Percentiles rank a stretch among this genome's conserved stretches.
phyloP scores from a whole-genome alignment of 257 asterid species.

The Penstemon davidsonii region DNA sequence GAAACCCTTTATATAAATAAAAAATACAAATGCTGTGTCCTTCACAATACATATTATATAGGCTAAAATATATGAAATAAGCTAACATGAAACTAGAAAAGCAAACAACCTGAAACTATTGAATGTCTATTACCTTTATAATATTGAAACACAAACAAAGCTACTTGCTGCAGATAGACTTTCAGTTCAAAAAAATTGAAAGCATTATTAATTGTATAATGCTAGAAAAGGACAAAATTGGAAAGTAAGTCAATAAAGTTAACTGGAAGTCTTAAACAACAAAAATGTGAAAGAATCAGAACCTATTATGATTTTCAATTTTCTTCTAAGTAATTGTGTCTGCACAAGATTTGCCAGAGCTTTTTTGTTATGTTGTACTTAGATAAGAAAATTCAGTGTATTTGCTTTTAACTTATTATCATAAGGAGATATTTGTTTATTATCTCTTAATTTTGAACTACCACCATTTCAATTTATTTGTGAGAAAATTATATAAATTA shows the following conservation, averaged over 20 bases:
- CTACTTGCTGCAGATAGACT: conserved; percentile 10
- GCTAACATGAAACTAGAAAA: conserved; percentile 31
- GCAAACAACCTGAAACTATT: conserved; percentile 28
- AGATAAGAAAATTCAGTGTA: too few species aligned
- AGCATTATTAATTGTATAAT: neutral
- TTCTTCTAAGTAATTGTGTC: conserved; percentile 23
- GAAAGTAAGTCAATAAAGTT: conserved; percentile 31
- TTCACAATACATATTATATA: too few species aligned
- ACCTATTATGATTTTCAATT: neutral
- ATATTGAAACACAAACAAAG: conserved; percentile 21
- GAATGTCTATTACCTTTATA: conserved; percentile 22
- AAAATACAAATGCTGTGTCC: too few species aligned
- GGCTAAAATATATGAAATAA: too few species aligned
- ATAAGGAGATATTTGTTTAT: too few species aligned
- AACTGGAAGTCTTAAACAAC: conserved; percentile 42
- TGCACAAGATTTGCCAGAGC: neutral
- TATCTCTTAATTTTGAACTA: too few species aligned
- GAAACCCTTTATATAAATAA: too few species aligned
- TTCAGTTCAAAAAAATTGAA: conserved; percentile 12
- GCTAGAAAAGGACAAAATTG: conserved; percentile 43
- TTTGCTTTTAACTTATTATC: too few species aligned
- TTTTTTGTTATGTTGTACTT: neutral
- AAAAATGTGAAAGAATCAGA: conserved; percentile 43
- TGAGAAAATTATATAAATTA: too few species aligned
- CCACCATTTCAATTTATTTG: too few species aligned